Evolutionary conservation across 2,329 filamentous ascomycete genomes (phyloP), one percentile per base, ranked within the genome.

Genomic region (Blumeria hordei): DNA sequence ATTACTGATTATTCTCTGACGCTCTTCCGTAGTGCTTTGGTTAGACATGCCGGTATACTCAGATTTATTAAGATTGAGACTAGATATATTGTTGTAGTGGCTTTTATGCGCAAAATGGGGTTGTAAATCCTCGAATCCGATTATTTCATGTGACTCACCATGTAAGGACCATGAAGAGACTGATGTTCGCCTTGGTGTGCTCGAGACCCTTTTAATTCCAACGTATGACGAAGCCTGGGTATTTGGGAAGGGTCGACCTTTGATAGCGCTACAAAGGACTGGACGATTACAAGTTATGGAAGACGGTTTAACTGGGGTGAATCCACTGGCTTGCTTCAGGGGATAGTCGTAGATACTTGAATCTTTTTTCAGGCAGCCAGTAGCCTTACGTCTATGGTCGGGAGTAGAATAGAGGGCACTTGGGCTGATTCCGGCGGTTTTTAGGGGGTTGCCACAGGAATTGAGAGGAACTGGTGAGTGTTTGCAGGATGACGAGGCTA

Each of bases 1-100:
- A 34, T 64, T 64, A 50, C 61, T 61, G 51, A 65, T 65, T 50
- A 66, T 65, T 58, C 59, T 61, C 57, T 64, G 60, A 49, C 64
- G 63, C 54, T 64, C 63, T 35, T 65, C 62, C 33, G 62, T 60
- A 45, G 62, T 56, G 36, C 64, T 62, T 44, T 54, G 55, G 21
- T 58, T 60, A 57, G 62, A 57, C 61, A 65, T 62, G 55, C 57
- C 55, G 57, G 57, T 60, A 35, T 60, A 60, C 53, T 65, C 61
- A 41, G 57, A 49, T 36, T 59, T 60, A 18, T 61, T 59, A 56
- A 55, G 64, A 45, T 62, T 58, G 8, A 56, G 54, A 51, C 62
- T 56, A 6, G 45, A 53, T 54, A 61, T 64, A 44, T 60, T 58
- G 16, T 55, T 62, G 52, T 62, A 64, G 39, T 64, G 57, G 16